Percentiles rank a stretch among this genome's conserved stretches.
These are phyloP conservation scores for Eucalyptus albens DNA, from an alignment of 345 rosid genomes.

Conservation along the genomic window DNA sequence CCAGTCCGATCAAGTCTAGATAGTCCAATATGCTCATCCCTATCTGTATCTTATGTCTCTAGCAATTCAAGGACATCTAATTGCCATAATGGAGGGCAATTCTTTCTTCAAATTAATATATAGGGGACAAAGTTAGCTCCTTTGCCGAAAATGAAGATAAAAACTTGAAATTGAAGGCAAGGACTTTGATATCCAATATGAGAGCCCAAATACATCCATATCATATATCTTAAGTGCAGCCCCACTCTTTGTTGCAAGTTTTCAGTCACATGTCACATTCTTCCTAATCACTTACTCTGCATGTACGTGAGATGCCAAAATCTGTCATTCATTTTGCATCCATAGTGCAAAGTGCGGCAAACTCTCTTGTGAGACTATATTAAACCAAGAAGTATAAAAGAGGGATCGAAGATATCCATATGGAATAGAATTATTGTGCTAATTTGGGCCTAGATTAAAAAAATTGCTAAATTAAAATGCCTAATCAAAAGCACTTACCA, in stretches of 20 bases:
- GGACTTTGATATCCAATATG: neutral
- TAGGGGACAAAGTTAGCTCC: neutral
- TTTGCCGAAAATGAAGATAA: neutral
- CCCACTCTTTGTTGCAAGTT: neutral
- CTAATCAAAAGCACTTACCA: too few relatives aligned
- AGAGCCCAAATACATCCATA: neutral
- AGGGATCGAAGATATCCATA: neutral
- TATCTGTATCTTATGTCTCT: neutral
- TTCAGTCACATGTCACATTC: neutral
- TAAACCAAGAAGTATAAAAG: neutral
- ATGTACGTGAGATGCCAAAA: neutral
- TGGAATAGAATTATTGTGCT: neutral
- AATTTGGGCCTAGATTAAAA: neutral
- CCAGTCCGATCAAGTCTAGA: rapidly evolving
- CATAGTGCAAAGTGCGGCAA: neutral
- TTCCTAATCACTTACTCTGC: neutral
- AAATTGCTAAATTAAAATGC: neutral
- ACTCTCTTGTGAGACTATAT: neutral
- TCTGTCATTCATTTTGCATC: neutral
- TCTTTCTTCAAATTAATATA: neutral
- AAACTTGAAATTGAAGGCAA: neutral
- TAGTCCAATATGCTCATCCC: too few relatives aligned
- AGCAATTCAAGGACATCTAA: neutral
- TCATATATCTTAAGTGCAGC: neutral
- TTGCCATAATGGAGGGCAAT: neutral